Conservation (phyloP, 164 flowering plant genomes). For the Vitis rupestris region DNA sequence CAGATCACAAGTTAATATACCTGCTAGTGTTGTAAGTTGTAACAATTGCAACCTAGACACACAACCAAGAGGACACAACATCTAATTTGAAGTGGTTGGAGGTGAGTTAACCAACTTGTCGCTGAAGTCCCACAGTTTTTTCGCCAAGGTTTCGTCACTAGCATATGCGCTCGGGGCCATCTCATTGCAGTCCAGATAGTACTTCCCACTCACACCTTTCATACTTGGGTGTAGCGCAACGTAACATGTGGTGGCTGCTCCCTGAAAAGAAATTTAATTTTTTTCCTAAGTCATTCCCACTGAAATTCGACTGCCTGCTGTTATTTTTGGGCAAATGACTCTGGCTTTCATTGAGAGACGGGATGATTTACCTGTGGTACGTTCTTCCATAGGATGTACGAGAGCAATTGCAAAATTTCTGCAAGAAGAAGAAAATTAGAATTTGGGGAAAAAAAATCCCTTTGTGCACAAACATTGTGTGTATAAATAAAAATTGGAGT, state of each 20-base stretch:
- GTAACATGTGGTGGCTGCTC: conserved; percentile 93
- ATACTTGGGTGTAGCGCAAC: conserved; percentile 80
- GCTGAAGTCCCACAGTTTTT: conserved; percentile 92
- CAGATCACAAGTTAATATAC: no score
- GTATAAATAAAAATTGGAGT: neutral
- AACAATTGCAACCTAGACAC: no score
- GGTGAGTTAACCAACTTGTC: conserved; percentile 49
- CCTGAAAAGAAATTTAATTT: conserved; percentile 37
- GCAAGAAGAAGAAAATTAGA: conserved; percentile 19
- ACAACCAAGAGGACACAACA: no score
- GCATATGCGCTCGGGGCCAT: conserved; percentile 50
- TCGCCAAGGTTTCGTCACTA: conserved; percentile 46
- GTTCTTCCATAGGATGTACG: conserved; percentile 73
- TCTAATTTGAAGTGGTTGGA: conserved; percentile 5
- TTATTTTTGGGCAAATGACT: no score
- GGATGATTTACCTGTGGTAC: conserved; percentile 71
- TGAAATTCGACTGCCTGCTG: no score
- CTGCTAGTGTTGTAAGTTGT: no score
- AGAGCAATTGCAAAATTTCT: conserved; percentile 51
- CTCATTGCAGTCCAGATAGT: conserved; percentile 84
- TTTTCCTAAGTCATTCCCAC: no score
- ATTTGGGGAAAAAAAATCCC: neutral
- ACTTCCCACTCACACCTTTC: conserved; percentile 78
- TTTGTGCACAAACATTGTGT: no score
- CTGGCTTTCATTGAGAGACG: neutral